Evolutionary conservation across 345 rosid species (phyloP).

Genomic region (Pelargonium nanum): DNA sequence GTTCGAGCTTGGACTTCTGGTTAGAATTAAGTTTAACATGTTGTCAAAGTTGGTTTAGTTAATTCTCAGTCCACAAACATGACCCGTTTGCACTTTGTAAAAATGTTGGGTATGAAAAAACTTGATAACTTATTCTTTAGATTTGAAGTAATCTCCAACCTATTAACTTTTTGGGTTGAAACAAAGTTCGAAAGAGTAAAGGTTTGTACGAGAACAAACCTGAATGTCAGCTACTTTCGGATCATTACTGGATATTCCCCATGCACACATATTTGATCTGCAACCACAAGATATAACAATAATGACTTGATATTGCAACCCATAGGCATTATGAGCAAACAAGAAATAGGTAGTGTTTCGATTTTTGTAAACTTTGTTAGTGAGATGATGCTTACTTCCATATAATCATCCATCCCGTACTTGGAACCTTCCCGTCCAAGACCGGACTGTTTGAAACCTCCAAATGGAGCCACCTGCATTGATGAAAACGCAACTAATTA

Average conservation of each 20-base stretch:
- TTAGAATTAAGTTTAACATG: too few relatives aligned
- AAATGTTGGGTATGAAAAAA: too few relatives aligned
- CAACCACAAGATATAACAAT: slow-evolving; percentile 7
- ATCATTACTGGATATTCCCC: too few relatives aligned
- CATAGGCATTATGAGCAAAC: background rate
- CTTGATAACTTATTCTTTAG: too few relatives aligned
- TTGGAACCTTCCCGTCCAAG: slow-evolving; percentile 98
- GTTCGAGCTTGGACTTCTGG: too few relatives aligned
- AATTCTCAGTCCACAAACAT: too few relatives aligned
- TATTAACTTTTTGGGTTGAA: too few relatives aligned
- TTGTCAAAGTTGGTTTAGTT: too few relatives aligned
- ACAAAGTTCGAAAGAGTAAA: too few relatives aligned
- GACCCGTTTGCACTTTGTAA: too few relatives aligned
- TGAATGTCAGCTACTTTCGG: slow-evolving; percentile 45
- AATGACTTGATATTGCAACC: background rate
- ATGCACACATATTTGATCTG: slow-evolving; percentile 80
- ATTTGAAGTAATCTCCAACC: too few relatives aligned
- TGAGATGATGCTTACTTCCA: slow-evolving; percentile 45
- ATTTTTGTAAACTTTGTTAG: background rate
- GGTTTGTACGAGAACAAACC: slow-evolving; percentile 8
- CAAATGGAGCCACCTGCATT: slow-evolving; percentile 91
- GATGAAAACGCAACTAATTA: background rate
- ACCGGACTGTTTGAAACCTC: slow-evolving; percentile 91
- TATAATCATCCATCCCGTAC: slow-evolving; percentile 90
- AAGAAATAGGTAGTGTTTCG: background rate